Conservation (phyloP, 371 early-diverging fungal species). For the Smittium mucronatum region DNA sequence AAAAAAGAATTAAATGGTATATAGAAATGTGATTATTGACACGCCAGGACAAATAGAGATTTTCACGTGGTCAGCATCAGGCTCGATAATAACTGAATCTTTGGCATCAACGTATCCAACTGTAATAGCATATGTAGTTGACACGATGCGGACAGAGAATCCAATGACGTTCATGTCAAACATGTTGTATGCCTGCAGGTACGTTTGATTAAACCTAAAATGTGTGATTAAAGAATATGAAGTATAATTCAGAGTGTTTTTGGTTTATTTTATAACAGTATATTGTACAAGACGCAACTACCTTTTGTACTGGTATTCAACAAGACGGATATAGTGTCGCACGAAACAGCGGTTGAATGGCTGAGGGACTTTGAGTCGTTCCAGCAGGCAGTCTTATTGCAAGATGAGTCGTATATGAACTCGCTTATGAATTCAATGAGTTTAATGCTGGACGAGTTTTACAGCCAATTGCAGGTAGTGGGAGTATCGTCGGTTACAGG, state of each 20-base stretch:
- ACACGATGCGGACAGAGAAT: conserved; percentile 83
- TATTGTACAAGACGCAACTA: conserved; percentile 90
- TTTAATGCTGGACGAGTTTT: conserved; percentile 97
- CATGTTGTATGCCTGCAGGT: conserved; percentile 96
- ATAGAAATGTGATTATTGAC: conserved; percentile 57
- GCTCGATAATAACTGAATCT: conserved; percentile 92
- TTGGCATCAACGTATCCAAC: conserved; percentile 87
- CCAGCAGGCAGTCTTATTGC: conserved; percentile 65
- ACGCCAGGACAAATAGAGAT: conserved; percentile 99
- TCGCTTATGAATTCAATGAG: conserved; percentile 89
- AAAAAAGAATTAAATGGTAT: background rate
- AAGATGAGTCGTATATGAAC: conserved; percentile 72
- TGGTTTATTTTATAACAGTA: conserved; percentile 24
- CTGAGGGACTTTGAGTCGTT: conserved; percentile 94
- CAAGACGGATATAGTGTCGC: conserved; percentile 88
- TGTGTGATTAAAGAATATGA: too few species aligned
- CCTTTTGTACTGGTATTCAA: conserved; percentile 94
- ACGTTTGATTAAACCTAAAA: too few species aligned
- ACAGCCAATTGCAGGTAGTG: conserved; percentile 69
- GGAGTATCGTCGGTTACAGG: conserved; percentile 93
- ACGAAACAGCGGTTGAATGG: conserved; percentile 88
- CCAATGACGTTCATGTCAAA: conserved; percentile 99
- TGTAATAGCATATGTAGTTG: conserved; percentile 91
- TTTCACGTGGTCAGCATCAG: conserved; percentile 99
- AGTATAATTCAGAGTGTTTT: background rate